A percentile compares a stretch with the other conserved stretches of the same genome.
These are phyloP conservation scores for Phytophthora podocarpi DNA, from an alignment of 352 stramenopile genomes.

Conservation along the genomic window DNA sequence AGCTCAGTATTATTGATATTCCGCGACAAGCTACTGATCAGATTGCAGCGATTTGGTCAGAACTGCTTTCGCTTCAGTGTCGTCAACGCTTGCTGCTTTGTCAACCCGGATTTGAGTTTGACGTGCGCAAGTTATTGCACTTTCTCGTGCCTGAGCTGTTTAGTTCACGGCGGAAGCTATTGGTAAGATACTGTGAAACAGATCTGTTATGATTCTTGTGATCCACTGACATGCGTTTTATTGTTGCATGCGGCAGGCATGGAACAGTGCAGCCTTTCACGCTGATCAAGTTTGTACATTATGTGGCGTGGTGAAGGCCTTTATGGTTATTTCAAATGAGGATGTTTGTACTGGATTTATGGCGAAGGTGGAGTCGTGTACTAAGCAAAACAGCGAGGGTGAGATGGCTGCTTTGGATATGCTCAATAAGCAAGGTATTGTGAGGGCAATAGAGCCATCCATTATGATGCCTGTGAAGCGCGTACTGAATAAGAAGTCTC, in stretches of 20 bases:
- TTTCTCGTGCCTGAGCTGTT: slow-evolving; percentile 74
- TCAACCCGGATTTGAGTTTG: slow-evolving; percentile 38
- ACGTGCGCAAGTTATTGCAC: slow-evolving; percentile 62
- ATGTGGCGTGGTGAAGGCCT: slow-evolving; percentile 46
- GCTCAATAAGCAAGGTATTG: slow-evolving; percentile 47
- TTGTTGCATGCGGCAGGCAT: slow-evolving; percentile 43
- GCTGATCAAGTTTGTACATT: slow-evolving; percentile 47
- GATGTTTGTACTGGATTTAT: slow-evolving; percentile 38
- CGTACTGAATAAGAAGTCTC: slow-evolving; percentile 27
- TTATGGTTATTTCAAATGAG: slow-evolving; percentile 38
- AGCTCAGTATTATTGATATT: slow-evolving; percentile 54
- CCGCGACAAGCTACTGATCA: slow-evolving; percentile 27
- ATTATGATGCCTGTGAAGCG: slow-evolving; percentile 35
- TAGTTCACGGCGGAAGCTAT: slow-evolving; percentile 66
- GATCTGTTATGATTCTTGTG: neutral
- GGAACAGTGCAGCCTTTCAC: slow-evolving; percentile 68
- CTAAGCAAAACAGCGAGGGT: slow-evolving; percentile 42
- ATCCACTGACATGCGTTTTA: slow-evolving; percentile 5
- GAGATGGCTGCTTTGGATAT: slow-evolving; percentile 43
- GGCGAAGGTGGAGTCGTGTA: slow-evolving; percentile 30
- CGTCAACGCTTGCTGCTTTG: slow-evolving; percentile 69
- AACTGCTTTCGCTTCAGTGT: slow-evolving; percentile 60
- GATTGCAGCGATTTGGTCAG: slow-evolving; percentile 47
- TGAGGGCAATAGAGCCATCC: slow-evolving; percentile 28
- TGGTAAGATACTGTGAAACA: slow-evolving; percentile 50